Percentiles rank a stretch among this genome's conserved stretches.
These are phyloP conservation scores for Mortierella sp. DNA, from an alignment of 371 early-diverging fungal species.

Conservation along the genomic window DNA sequence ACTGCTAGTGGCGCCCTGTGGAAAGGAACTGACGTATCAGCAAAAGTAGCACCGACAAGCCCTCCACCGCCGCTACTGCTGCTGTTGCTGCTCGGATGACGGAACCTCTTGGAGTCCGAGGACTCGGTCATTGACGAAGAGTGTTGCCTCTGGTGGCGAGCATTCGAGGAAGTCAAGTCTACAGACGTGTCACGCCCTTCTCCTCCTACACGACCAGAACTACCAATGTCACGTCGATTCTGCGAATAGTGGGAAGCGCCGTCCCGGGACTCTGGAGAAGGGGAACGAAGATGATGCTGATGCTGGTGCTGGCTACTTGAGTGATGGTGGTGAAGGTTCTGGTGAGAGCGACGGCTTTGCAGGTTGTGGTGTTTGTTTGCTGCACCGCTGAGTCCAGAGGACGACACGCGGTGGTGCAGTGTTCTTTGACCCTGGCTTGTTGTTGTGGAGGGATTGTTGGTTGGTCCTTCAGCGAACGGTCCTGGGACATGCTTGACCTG, in stretches of 20 bases:
- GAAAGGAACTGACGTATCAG: background rate
- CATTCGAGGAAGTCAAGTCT: slow-evolving; percentile 12
- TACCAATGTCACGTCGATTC: background rate
- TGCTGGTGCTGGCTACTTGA: background rate
- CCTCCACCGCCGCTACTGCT: background rate
- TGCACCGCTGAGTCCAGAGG: background rate
- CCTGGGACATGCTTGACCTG: slow-evolving; percentile 31
- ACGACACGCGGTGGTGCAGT: background rate
- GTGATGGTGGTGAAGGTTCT: background rate
- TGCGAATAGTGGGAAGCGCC: background rate
- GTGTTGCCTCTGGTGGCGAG: background rate
- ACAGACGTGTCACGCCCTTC: slow-evolving; percentile 16
- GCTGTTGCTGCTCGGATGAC: background rate
- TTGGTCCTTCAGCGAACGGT: background rate
- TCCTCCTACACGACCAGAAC: background rate
- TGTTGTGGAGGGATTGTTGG: background rate
- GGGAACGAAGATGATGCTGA: slow-evolving; percentile 21
- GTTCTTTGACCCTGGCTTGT: background rate
- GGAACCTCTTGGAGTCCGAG: background rate
- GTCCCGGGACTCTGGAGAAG: slow-evolving; percentile 28
- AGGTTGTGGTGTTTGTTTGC: background rate
- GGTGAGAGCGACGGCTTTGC: background rate
- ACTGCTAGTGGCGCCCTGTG: background rate
- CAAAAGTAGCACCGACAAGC: too few relatives aligned
- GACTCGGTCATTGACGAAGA: background rate